Base-by-base conservation (phyloP, 257 asterid genomes). In the Solanum microdontum region DNA sequence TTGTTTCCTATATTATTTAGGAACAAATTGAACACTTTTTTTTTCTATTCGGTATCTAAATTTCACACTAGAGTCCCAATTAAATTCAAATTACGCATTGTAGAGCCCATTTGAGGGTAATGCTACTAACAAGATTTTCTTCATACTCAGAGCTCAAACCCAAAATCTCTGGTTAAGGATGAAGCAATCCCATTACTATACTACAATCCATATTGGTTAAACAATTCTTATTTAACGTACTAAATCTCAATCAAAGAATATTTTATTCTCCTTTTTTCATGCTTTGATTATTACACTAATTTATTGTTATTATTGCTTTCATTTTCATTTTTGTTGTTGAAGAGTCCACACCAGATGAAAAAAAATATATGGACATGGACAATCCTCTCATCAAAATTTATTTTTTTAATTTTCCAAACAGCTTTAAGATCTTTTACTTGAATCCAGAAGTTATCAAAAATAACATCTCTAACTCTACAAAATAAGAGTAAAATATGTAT, bases 41-140 rank as follows among this genome's bases (percentile, higher is more conserved):
- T 10, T 37, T 7, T 39, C 3, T 39, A 43, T 45, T 12, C 2
- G 6, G 17, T 45, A 17, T 45, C 55, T 1, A 0, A 45, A 45
- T 12, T 2, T 12, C 55, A 45, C 6, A 12, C 0, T 45, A 12
- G 6, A 11, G 6, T 43, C 0, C 0, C 55, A 12, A 45, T 12
- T 45, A 45, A 45, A 45, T 45, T 0, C 2, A 45, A 12, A 45
- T 51, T 0, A 51, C 8, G 4, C 3, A 51, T 2, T 2, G 1
- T 1, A 51, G 3, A 15, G 0, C 3, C 1, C 3, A 51, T 51
- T 6, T 0, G 1, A 0, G 0, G 4, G 3, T 2, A 0, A 51
- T 2, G 4, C 0, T 51, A 0, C 3, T 0, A 51, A 15, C 8
- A 6, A 15, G 4, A 51, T 51, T 51, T 15, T 51, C 0, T 15